These are phyloP conservation scores for Malus hybrid DNA, from an alignment of 331 rosid genomes.

Conservation along the genomic window DNA sequence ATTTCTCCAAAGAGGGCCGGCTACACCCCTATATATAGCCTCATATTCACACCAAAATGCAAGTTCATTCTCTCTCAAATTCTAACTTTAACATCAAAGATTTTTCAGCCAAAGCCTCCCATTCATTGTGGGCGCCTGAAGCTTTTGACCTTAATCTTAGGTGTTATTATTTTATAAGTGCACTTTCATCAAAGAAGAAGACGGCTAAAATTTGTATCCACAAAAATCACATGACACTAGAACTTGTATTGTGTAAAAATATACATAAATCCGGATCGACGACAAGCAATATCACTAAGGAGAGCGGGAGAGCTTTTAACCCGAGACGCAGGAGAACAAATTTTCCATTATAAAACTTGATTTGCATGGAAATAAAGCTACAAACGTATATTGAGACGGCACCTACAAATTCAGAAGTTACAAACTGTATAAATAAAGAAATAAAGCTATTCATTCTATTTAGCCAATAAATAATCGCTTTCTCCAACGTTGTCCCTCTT, in stretches of 20 bases:
- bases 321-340: not conserved
- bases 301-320: too few species aligned
- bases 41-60: too few species aligned
- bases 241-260: not conserved
- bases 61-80: too few species aligned
- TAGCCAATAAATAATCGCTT: slow-evolving; percentile 37
- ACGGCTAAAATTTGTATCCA: too few species aligned
- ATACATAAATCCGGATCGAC: not conserved
- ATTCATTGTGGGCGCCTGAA: too few species aligned
- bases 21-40: too few species aligned
- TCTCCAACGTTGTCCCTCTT: slow-evolving; percentile 27
- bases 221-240: not conserved
- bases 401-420: slow-evolving; percentile 32
- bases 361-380: not conserved
- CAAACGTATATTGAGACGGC: slow-evolving; percentile 14
- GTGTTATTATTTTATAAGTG: too few species aligned
- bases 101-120: too few species aligned
- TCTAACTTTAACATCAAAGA: too few species aligned
- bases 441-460: slow-evolving; percentile 48
- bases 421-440: slow-evolving; percentile 35
- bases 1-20: too few species aligned
- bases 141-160: too few species aligned
- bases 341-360: not conserved
- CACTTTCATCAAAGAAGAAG: too few species aligned
- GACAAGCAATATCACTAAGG: not conserved